phyloP scores from a whole-genome alignment of 768 basidiomycete genomes.

The Suillus americanus region DNA sequence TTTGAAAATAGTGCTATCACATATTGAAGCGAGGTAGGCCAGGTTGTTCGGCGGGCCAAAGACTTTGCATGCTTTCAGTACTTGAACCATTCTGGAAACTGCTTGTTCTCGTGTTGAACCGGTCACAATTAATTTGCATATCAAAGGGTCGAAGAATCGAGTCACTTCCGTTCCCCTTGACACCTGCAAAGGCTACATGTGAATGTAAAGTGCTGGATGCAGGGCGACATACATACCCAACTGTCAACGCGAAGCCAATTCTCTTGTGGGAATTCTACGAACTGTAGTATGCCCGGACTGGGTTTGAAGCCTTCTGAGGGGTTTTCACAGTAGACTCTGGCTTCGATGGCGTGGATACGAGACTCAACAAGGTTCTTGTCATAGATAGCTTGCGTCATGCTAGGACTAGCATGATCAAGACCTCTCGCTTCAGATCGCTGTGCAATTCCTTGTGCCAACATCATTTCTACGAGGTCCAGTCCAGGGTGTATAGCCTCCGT shows the following conservation, averaged over 20 bases:
- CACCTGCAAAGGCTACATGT: conserved; percentile 29
- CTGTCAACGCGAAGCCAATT: conserved; percentile 63
- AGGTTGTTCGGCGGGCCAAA: conserved; percentile 63
- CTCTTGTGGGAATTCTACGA: conserved; percentile 41
- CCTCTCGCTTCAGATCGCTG: conserved; percentile 26
- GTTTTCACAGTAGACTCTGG: conserved; percentile 62
- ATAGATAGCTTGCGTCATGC: conserved; percentile 41
- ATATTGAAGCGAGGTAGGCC: conserved; percentile 47
- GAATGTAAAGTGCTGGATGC: neutral
- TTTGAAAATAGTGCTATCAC: conserved; percentile 37
- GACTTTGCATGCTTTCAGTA: conserved; percentile 42
- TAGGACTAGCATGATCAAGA: conserved; percentile 18
- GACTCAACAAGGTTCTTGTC: conserved; percentile 20
- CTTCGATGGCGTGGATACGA: conserved; percentile 48
- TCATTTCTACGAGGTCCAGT: conserved; percentile 63
- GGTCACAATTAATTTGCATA: conserved; percentile 60
- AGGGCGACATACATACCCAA: conserved; percentile 41
- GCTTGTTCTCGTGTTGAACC: conserved; percentile 47
- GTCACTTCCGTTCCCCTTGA: conserved; percentile 52
- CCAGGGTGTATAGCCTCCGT: conserved; percentile 56
- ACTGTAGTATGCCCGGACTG: conserved; percentile 60
- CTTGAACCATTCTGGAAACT: conserved; percentile 38
- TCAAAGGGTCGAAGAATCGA: conserved; percentile 55
- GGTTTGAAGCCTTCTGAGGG: conserved; percentile 57
- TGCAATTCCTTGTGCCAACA: conserved; percentile 57